These are phyloP conservation scores for Pisolithus orientalis DNA, from an alignment of 768 basidiomycete genomes.

Conservation along the genomic window DNA sequence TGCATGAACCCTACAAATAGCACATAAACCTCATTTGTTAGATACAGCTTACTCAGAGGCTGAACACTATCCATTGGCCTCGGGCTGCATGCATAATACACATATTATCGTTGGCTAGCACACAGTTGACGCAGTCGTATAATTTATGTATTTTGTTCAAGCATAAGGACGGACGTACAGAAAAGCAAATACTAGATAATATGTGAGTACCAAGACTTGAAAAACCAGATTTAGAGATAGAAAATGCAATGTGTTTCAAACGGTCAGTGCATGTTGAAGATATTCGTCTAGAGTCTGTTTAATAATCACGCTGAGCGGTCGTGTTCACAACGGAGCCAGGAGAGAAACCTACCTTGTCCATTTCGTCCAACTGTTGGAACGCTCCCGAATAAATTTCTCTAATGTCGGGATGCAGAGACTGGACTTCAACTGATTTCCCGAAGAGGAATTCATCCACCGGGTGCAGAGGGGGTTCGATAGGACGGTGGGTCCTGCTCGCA, in stretches of 20 bases:
- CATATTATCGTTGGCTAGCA: no score
- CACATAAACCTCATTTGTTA: no score
- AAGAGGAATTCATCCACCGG: constrained; percentile 72
- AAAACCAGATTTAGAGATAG: background rate
- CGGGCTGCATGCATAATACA: no score
- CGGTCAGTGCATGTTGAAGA: constrained; percentile 17
- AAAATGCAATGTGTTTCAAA: background rate
- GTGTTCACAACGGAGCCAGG: background rate
- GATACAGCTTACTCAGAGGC: no score
- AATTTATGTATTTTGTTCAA: background rate
- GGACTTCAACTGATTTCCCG: constrained; percentile 55
- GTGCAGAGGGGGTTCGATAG: constrained; percentile 37
- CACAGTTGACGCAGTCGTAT: background rate
- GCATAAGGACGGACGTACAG: background rate
- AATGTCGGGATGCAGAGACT: constrained; percentile 62
- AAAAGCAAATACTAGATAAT: constrained; percentile 1
- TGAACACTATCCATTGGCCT: no score
- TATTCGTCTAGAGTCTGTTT: constrained; percentile 26
- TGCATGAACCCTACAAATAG: no score
- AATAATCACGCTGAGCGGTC: background rate
- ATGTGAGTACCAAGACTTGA: background rate
- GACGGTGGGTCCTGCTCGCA: constrained; percentile 37
- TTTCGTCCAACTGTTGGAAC: constrained; percentile 71
- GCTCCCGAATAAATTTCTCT: constrained; percentile 64
- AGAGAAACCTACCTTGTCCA: constrained; percentile 60